Evolutionary conservation across 148 eudicot species (phyloP).

Genomic region (Camellia sinensis): DNA sequence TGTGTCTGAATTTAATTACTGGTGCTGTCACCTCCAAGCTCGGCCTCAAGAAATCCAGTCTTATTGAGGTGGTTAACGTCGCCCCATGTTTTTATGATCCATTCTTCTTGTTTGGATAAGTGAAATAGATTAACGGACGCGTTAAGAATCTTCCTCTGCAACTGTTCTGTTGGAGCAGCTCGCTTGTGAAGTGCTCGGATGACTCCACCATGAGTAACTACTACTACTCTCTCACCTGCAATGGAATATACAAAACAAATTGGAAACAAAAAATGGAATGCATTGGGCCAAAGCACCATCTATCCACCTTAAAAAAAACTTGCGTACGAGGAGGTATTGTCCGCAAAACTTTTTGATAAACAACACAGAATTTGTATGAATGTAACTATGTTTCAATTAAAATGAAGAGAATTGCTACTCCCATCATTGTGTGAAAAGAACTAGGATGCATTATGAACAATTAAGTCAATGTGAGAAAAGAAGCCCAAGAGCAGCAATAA

Average conservation of each 20-base stretch:
- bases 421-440: too few relatives aligned
- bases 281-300: neutral
- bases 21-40: conserved; percentile 48
- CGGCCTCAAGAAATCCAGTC: conserved; percentile 34
- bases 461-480: neutral
- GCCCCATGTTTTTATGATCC: conserved; percentile 55
- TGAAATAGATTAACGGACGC: conserved; percentile 46
- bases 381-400: neutral
- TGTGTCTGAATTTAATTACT: conserved; percentile 6
- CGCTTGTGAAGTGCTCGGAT: conserved; percentile 44
- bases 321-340: neutral
- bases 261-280: neutral
- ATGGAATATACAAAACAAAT: neutral
- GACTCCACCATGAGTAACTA: conserved; percentile 60
- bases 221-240: conserved; percentile 50
- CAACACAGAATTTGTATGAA: neutral
- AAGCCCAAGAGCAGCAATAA: neutral
- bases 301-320: neutral
- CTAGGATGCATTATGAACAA: neutral
- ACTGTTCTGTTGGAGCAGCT: conserved; percentile 38
- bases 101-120: conserved; percentile 37
- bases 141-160: conserved; percentile 38
- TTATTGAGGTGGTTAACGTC: conserved; percentile 47
- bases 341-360: neutral
- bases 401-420: neutral